Evolutionary conservation across 2,329 filamentous ascomycete species (phyloP), one percentile per base, ranked within the genome.

Genomic region (Diplodia corticola): DNA sequence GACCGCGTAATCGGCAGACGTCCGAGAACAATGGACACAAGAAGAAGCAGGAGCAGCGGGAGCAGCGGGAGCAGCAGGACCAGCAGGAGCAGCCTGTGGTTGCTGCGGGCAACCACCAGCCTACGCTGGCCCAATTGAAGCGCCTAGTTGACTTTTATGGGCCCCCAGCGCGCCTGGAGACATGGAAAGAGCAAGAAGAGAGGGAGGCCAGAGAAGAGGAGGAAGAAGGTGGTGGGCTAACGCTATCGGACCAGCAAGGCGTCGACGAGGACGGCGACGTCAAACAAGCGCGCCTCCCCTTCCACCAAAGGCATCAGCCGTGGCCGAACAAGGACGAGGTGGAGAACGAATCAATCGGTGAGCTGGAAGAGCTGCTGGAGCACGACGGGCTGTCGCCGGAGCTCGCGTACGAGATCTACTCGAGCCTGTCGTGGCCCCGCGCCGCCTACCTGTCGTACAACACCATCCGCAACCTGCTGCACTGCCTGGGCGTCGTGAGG

Each of bases 391-490:
- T 80, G 17, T 67, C 73, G 44, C 77, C 79, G 4, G 83, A 83
- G 57, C 76, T 80, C 12, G 73, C 88, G 5, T 89, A 83, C 72
- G 73, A 80, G 15, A 76, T 81, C 0, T 89, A 88, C 74, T 79
- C 80, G 68, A 73, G 76, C 17, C 77, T 89, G 5, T 84, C 82
- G 2, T 72, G 78, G 4, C 87, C 86, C 0, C 82, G 85, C 28
- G 80, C 87, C 0, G 75, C 81, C 10, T 83, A 83, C 67, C 76
- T 89, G 6, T 75, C 78, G 2, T 75, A 79, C 22, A 67, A 73
- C 4, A 79, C 87, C 55, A 85, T 93, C 20, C 87, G 88, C 63
- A 77, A 81, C 7, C 80, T 96, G 22, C 80, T 96, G 63, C 86
- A 85, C 64, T 85, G 88, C 49, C 85, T 97, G 69, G 88, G 90